phyloP scores from a whole-genome alignment of 192 early-diverging fungal genomes.

The Helicostylum pulchrum region DNA sequence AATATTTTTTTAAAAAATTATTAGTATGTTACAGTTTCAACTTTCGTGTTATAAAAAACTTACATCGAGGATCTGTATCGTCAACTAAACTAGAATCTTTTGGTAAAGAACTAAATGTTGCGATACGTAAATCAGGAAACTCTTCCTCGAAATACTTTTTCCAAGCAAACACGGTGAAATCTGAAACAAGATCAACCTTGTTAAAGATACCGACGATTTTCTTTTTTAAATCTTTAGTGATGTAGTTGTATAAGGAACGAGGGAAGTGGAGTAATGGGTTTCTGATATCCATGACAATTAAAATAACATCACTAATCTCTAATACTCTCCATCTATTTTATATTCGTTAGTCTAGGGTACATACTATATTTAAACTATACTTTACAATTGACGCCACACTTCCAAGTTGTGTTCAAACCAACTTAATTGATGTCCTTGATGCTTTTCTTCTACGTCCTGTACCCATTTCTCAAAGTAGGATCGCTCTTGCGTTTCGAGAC shows the following conservation, averaged over 20 bases:
- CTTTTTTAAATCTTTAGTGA: conserved; percentile 69
- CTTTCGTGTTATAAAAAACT: conserved; percentile 7
- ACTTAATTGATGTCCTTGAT: conserved; percentile 45
- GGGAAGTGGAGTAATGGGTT: conserved; percentile 93
- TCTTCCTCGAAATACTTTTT: conserved; percentile 67
- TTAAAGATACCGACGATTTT: conserved; percentile 86
- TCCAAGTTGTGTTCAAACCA: conserved; percentile 84
- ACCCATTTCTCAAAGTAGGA: conserved; percentile 71
- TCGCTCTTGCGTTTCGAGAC: conserved; percentile 65
- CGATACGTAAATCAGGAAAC: conserved; percentile 73
- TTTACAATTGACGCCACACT: conserved; percentile 72
- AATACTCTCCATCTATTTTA: conserved; percentile 62
- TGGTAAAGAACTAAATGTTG: conserved; percentile 79
- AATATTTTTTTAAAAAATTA: not conserved
- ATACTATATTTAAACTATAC: not conserved
- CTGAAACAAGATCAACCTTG: conserved; percentile 85
- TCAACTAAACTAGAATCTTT: conserved; percentile 50
- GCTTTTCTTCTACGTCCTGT: conserved; percentile 47
- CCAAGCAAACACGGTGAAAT: conserved; percentile 77
- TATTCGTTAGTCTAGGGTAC: not conserved
- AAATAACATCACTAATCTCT: conserved; percentile 84
- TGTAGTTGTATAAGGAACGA: conserved; percentile 78
- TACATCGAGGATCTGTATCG: conserved; percentile 49
- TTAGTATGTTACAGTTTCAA: not conserved
- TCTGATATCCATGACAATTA: conserved; percentile 85